Evolutionary conservation across 179 eudicot genomes (phyloP), one percentile per base, ranked within the genome.

Genomic region (Drosera spatulata): DNA sequence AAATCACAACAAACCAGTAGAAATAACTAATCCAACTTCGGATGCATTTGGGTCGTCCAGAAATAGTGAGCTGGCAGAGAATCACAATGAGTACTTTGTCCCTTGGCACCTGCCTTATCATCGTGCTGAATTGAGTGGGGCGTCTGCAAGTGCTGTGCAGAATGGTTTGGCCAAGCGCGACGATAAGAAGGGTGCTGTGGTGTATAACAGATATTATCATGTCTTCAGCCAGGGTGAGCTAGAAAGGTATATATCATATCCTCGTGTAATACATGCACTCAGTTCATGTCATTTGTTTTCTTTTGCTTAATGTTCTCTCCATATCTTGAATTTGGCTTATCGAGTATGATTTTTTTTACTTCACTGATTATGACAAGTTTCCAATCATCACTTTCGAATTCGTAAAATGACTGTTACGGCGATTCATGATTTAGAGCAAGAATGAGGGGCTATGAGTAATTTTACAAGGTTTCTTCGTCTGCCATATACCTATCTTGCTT

Each of bases 21-120:
- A 62, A 62, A 42, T 64, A 55, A 39, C 60, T 44, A 63, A 62
- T 52, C 61, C 61, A 59, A 69, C 50, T 45, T 41, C 71, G 41
- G 77, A 67, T 57, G 4, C 45, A 46, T 64, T 64, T 13, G 41
- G 61, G 55, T 49, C 66, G 45, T 37, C 54, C 41, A 42, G 39
- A 66, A 56, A 39, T 55, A 77, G 62, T 58, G 66, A 60, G 43
- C 33, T 49, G 57, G 54, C 50, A 33, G 74, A 65, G 55, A 72
- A 64, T 60, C 96, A 82, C 62, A 95, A 91, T 57, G 98, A 86
- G 73, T 91, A 74, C 75, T 91, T 91, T 69, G 95, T 91, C 51
- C 98, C 98, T 15, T 91, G 98, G 98, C 98, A 91, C 70, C 80
- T 91, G 59, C 98, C 96, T 44, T 88, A 91, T 73, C 98, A 91